phyloP scores from a whole-genome alignment of 345 rosid genomes.

The Ceriops zippeliana region DNA sequence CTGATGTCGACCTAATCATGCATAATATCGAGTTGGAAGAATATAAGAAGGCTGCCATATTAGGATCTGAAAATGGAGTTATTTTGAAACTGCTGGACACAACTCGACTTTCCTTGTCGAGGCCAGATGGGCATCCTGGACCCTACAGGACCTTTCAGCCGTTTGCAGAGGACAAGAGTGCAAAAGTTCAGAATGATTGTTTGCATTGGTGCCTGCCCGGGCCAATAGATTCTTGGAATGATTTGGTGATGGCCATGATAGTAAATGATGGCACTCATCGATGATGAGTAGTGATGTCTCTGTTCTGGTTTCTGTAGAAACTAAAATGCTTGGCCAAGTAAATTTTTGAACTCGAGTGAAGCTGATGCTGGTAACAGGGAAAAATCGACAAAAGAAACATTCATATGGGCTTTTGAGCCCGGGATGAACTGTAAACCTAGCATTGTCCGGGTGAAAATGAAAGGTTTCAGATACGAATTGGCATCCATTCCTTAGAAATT shows the following conservation, averaged over 20 bases:
- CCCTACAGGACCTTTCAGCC: constrained; percentile 30
- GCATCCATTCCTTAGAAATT: no score
- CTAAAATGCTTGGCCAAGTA: not conserved
- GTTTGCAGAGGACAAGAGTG: constrained; percentile 19
- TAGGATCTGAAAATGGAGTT: constrained; percentile 15
- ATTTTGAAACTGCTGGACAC: constrained; percentile 35
- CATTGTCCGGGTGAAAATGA: no score
- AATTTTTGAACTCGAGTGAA: no score
- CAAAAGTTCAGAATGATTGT: constrained; percentile 31
- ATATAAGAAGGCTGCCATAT: constrained; percentile 23
- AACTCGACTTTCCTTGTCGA: constrained; percentile 19
- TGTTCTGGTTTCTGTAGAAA: not conserved
- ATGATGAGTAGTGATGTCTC: not conserved
- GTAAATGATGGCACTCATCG: not conserved
- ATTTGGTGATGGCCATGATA: constrained; percentile 32
- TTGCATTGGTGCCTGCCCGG: constrained; percentile 48
- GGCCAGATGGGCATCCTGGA: constrained; percentile 40
- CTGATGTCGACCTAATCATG: constrained; percentile 21
- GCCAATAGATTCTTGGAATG: constrained; percentile 46
- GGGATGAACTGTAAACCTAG: no score
- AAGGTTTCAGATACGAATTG: no score
- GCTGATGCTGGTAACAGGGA: no score
- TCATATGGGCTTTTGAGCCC: no score
- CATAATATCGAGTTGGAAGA: constrained; percentile 39
- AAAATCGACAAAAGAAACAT: no score